These are phyloP conservation scores for Hygrophila difformis DNA, from an alignment of 257 asterid species.

Conservation along the genomic window DNA sequence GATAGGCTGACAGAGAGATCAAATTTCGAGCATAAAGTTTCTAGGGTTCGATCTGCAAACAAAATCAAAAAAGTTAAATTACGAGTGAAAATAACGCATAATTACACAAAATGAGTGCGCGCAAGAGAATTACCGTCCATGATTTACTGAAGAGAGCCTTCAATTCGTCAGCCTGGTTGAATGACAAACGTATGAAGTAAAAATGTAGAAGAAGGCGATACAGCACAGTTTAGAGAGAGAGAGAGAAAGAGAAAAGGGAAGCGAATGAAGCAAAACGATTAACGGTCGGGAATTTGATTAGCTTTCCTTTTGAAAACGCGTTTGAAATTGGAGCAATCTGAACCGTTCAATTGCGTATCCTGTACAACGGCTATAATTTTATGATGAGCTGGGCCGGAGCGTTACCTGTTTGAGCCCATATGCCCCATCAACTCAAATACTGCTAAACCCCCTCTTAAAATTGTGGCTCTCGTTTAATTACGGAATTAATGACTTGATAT, in stretches of 20 bases:
- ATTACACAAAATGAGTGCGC: not conserved
- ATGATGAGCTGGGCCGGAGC: constrained; percentile 9
- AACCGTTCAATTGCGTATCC: constrained; percentile 19
- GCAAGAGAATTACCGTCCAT: constrained; percentile 56
- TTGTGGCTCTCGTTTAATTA: too few species aligned
- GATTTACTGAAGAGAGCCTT: not conserved
- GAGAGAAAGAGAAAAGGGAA: not conserved
- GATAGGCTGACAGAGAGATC: constrained; percentile 36
- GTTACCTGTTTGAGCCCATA: not conserved
- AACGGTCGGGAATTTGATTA: constrained; percentile 28
- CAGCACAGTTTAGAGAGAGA: not conserved
- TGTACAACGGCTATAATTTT: constrained; percentile 42
- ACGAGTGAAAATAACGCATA: not conserved
- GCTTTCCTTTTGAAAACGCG: constrained; percentile 14
- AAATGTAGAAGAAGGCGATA: constrained; percentile 18
- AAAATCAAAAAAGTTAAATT: not conserved
- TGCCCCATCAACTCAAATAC: too few species aligned
- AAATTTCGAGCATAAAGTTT: constrained; percentile 36
- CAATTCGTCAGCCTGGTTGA: not conserved
- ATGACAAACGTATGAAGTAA: constrained; percentile 1
- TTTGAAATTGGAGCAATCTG: constrained; percentile 31
- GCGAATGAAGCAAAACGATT: constrained; percentile 7
- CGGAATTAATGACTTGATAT: too few species aligned
- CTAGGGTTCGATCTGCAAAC: constrained; percentile 42
- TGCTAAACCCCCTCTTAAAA: too few species aligned